Evolutionary conservation across 2,329 filamentous ascomycete genomes (phyloP), one percentile per base, ranked within the genome.

Genomic region (Xylariales sp.): DNA sequence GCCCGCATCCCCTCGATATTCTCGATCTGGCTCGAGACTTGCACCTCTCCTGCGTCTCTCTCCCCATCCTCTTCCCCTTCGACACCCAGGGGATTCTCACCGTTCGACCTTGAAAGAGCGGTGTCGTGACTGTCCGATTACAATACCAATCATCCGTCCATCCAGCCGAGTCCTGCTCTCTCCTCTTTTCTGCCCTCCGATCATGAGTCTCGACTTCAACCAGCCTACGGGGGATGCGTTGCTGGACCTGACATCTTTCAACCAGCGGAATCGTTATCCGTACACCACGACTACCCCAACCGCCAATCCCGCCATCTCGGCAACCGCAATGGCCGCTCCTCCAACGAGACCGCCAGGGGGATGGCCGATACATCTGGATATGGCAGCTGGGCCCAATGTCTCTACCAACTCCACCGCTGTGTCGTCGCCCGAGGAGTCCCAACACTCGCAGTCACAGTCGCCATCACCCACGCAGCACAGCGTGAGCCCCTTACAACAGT

Each of bases 131-230:
- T 52, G 66, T 53, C 53, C 52, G 51, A 51, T 50, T 61, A 69
- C 66, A 70, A 69, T 68, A 69, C 63, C 65, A 65, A 63, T 66
- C 56, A 56, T 49, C 46, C 49, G 53, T 55, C 61, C 56, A 54
- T 57, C 58, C 56, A 60, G 56, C 59, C 53, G 41, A 55, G 41
- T 49, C 49, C 49, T 55, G 51, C 52, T 58, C 51, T n/a, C n/a
- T n/a, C n/a, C n/a, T n/a, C 52, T 51, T 53, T 55, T 48, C 45
- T 54, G 52, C 50, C 49, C 48, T 49, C 47, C 53, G 46, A 72
- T 57, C 59, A 74, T 74, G 78, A 73, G 70, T 63, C 72, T 75
- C 67, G 74, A 81, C 57, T 82, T 76, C 66, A 73, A 73, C 62
- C 56, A 65, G 58, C 66, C 67, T 57, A 69, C 68, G 62, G 71